Conservation (phyloP, 176 grass and related monocot genomes). For the Rhipidocladum racemiflorum region DNA sequence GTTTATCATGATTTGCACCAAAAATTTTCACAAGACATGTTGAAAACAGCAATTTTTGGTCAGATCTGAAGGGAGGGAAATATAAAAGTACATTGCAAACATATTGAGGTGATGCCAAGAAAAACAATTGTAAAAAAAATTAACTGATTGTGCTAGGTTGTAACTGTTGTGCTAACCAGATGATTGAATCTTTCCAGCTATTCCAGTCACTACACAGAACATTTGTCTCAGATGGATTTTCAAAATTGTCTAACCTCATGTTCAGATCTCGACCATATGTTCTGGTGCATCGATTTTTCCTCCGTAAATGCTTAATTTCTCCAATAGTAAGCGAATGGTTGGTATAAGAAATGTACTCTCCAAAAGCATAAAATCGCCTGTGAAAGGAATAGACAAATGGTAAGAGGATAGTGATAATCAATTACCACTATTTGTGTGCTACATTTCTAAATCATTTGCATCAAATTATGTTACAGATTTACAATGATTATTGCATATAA, state of each 20-base stretch:
- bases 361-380: slow-evolving; percentile 83
- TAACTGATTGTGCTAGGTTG: neutral
- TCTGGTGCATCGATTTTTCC: slow-evolving; percentile 74
- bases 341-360: slow-evolving; percentile 77
- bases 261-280: slow-evolving; percentile 63
- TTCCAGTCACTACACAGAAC: slow-evolving; percentile 87
- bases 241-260: slow-evolving; percentile 79
- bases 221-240: slow-evolving; percentile 72
- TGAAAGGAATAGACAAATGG: neutral
- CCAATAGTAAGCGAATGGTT: slow-evolving; percentile 72
- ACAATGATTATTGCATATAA: neutral
- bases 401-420: slow-evolving; percentile 9
- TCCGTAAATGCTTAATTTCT: slow-evolving; percentile 92
- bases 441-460: neutral
- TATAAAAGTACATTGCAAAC: neutral
- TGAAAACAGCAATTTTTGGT: neutral
- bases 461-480: neutral
- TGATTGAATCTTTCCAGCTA: slow-evolving; percentile 79
- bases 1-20: neutral
- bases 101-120: neutral
- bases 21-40: neutral
- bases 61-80: neutral
- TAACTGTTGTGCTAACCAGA: slow-evolving; percentile 56
- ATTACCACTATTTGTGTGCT: neutral
- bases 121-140: neutral